Evolutionary conservation across 129 eudicot genomes (phyloP), one percentile per base, ranked within the genome.

Genomic region (Flaveria sonorensis): DNA sequence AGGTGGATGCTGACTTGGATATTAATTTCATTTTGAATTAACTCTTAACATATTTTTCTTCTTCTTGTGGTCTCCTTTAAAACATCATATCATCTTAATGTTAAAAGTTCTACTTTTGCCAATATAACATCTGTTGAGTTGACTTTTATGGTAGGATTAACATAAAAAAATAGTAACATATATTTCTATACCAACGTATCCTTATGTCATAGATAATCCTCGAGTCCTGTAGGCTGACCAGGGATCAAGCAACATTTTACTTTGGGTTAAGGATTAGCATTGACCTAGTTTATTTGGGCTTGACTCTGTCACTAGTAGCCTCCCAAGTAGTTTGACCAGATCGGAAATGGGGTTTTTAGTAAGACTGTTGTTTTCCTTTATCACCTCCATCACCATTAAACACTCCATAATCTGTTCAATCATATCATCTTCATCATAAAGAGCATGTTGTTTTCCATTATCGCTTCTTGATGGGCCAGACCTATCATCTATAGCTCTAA

Each of bases 1-100:
- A 57, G 43, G 40, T 43, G 46, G 23, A 55, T 32, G 21, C 36
- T 19, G 56, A 55, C 67, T 28, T 73, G 68, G 77, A 52, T 28
- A 9, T 28, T 19, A 11, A 19, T 32, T 50, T 53, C 12, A 12
- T 72, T 53, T 15, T 30, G 26, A 50, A 15, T 24, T 0, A 47
- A 21, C 60, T n/a, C 21, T 52, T 7, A 4, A n/a, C 23, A 52
- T 23, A 0, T 26, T 4, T 62, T 4, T 28, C 28, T 62, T 62
- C 3, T 30, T 57, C 18, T 42, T 30, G 10, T 18, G 48, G 12
- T 39, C 40, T 36, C 40, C 40, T 36, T 36, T 24, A 2, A 24
- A 20, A 12, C 68, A 62, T 62, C 43, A 62, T 62, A 62, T 62
- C 42, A 15, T 26, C 43, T 26, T 28, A 28, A 62, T 24, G 68